These are phyloP conservation scores for Clonostachys solani DNA, from an alignment of 2,329 filamentous ascomycete genomes.

Conservation along the genomic window DNA sequence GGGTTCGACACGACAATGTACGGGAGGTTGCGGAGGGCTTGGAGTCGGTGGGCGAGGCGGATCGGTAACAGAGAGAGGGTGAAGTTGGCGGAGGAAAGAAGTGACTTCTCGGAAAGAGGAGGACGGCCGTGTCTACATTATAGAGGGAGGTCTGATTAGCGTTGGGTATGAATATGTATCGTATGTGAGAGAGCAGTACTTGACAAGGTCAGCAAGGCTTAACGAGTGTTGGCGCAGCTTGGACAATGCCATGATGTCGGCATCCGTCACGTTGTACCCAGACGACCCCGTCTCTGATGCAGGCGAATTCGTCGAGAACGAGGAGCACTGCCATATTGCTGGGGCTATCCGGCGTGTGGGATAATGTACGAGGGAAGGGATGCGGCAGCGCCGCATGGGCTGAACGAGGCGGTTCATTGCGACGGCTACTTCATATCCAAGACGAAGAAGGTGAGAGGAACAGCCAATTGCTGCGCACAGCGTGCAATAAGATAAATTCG, in stretches of 20 bases:
- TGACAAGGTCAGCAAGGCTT: conserved; percentile 84
- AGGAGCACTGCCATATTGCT: too few relatives aligned
- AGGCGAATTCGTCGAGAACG: neutral
- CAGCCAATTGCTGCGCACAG: too few relatives aligned
- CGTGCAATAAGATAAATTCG: too few relatives aligned
- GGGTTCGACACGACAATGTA: conserved; percentile 99
- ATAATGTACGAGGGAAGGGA: neutral
- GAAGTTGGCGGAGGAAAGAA: conserved; percentile 92
- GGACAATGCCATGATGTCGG: conserved; percentile 75
- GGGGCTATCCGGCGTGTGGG: too few relatives aligned
- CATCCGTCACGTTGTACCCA: conserved; percentile 49
- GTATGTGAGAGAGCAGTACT: conserved; percentile 43
- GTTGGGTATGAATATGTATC: neutral
- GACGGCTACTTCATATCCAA: too few relatives aligned
- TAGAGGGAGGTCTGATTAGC: neutral
- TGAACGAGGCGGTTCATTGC: conserved; percentile 1
- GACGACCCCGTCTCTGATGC: neutral
- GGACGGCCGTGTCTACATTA: conserved; percentile 65
- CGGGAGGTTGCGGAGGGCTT: conserved; percentile 86
- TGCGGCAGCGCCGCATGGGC: neutral
- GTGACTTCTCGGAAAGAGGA: conserved; percentile 72
- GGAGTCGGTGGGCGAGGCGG: conserved; percentile 88
- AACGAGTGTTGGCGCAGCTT: conserved; percentile 74
- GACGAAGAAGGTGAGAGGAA: too few relatives aligned
- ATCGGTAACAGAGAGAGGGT: conserved; percentile 89